Evolutionary conservation across 1,284 basidiomycete genomes (phyloP), one percentile per base, ranked within the genome.

Genomic region (Apiotrichum brassicae): DNA sequence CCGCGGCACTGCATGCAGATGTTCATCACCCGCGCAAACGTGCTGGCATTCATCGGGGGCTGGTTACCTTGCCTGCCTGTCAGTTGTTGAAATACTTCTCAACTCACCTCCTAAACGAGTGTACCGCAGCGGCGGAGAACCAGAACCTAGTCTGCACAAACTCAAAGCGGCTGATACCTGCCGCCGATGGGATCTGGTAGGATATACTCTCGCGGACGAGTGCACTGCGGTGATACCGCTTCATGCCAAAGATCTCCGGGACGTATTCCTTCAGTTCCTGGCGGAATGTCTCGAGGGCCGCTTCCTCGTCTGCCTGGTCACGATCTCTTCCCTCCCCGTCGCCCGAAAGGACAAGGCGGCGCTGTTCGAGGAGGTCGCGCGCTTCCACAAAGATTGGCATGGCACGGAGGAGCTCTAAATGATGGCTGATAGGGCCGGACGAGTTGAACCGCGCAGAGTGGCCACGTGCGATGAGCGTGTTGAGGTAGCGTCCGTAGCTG

Each of bases 401-500:
- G 1, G 60, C 62, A 23, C 57, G 54, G 6, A 72, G 56, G 4
- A 70, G 51, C 22, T 58, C 60, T 14, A 70, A 54, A 48, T 72
- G 70, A 54, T 70, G 70, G 25, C 53, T 60, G 12, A 35, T 23
- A 8, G 54, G 44, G 9, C 48, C 45, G 23, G 43, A 40, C 2
- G 39, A 30, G 25, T 54, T 49, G 37, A 45, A 52, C 43, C 70
- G 46, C 4, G 65, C 66, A 3, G 62, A 65, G 32, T 66, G 58
- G 13, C 88, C 86, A 22, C 87, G 79, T 1, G 89, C 87, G 48
- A 93, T 83, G 20, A 95, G 77, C 23, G 86, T 80, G 63, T 91
- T 87, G 25, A 94, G 79, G 63, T 93, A 95, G 35, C 79, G 78
- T n/a, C 82, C 77, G 63, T 89, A 94, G 2, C 85, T 87, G 66